Evolutionary conservation across 176 grass and related monocot genomes (phyloP).

Genomic region (barley (Hordeum vulgare)): MorexV3_pseudomolecules_assembly NC_058524.1:276238684-276239183

Average conservation of each 20-base stretch:
- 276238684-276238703: slow-evolving; percentile 5
- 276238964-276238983: slow-evolving; percentile 98
- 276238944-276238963: slow-evolving; percentile 97
- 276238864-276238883: slow-evolving; percentile 13
- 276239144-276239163: neutral
- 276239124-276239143: neutral
- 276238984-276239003: slow-evolving; percentile 94
- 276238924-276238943: slow-evolving; percentile 96
- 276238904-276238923: slow-evolving; percentile 53
- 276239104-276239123: neutral
- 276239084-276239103: neutral
- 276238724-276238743: neutral
- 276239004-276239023: slow-evolving; percentile 86
- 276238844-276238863: neutral
- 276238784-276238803: slow-evolving; percentile 11
- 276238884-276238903: slow-evolving; percentile 8
- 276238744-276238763: neutral
- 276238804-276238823: neutral
- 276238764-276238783: slow-evolving; percentile 5
- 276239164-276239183: neutral
- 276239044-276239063: slow-evolving; percentile 11
- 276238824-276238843: slow-evolving; percentile 17
- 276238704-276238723: neutral
- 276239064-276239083: slow-evolving; percentile 14
- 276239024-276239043: slow-evolving; percentile 95